Conservation (phyloP, 108 stramenopile species). For the Nitzschia sp. region DNA sequence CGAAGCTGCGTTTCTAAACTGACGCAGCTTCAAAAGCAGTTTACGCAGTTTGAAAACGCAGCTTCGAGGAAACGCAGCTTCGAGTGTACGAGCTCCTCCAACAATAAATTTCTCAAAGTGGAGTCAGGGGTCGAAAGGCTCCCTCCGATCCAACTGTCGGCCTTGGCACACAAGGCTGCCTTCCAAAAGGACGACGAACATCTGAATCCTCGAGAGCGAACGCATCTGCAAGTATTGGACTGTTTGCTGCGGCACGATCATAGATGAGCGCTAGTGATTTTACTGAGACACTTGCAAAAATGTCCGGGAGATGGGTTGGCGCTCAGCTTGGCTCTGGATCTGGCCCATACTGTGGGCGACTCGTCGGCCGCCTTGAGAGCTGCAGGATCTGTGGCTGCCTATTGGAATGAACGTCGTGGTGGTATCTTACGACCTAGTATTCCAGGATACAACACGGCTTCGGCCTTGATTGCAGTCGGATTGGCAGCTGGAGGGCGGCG, state of each 20-base stretch:
- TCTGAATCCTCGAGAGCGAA: conserved; percentile 58
- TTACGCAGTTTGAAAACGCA: too few species aligned
- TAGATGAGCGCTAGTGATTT: conserved; percentile 49
- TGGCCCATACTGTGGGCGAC: conserved; percentile 68
- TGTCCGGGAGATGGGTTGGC: conserved; percentile 82
- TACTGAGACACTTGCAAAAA: conserved; percentile 50
- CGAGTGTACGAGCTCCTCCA: too few species aligned
- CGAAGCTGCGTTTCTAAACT: too few species aligned
- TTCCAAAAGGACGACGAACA: conserved; percentile 30
- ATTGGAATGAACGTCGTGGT: conserved; percentile 78
- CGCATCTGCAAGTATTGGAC: conserved; percentile 63
- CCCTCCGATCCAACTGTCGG: conserved; percentile 33
- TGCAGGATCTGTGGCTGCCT: conserved; percentile 66
- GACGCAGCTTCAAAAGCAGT: too few species aligned
- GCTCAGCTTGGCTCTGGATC: conserved; percentile 72
- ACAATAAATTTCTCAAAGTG: too few species aligned
- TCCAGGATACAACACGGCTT: conserved; percentile 62
- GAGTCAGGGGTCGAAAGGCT: conserved; percentile 25
- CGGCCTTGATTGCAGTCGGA: conserved; percentile 66
- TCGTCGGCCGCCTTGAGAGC: conserved; percentile 56
- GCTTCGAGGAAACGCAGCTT: too few species aligned
- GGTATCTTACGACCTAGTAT: conserved; percentile 50
- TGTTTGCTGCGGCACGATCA: conserved; percentile 65
- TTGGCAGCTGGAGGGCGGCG: conserved; percentile 58
- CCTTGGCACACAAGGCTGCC: conserved; percentile 49